Base-by-base conservation (phyloP, 768 basidiomycete species). In the Mycena maculata region DNA sequence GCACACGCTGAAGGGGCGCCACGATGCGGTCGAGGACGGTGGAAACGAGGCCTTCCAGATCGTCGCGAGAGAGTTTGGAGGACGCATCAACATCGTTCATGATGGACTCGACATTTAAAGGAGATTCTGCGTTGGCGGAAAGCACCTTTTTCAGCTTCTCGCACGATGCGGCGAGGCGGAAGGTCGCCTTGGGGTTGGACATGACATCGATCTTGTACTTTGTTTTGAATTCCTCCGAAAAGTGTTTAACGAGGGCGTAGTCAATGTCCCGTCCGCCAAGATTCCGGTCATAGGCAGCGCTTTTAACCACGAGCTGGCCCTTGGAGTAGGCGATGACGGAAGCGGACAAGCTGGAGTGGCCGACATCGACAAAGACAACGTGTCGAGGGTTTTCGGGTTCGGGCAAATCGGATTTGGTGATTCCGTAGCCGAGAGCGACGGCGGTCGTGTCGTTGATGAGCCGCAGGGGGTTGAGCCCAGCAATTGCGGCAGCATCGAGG, bases 121-220 rank as follows among this genome's bases (percentile, higher is more conserved):
- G 91, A 0, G 93, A 90, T 77, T 97, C 94, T 16, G 86, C 78
- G 82, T 99, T 98, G 68, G 98, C 97, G 15, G 96, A 98, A 20
- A 99, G 86, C 15, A 99, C 85, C 83, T 99, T 99, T 86, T 99
- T 98, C 76, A 98, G 86, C 77, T 91, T 90, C 84, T 99, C 98
- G 77, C 95, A 95, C 22, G 92, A 90, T 18, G 91, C 91, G 27
- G 85, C 75, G 62, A 99, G 90, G 70, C 97, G 90, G 93, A 99
- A 99, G 50, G 84, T 86, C 33, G 96, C 98, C 80, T 98, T 98
- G 71, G 95, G 93, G 81, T 86, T 95, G 70, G 87, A 87, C 75
- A 95, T 78, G 73, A 99, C 96, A 78, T 99, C 96, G 76, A 99
- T 95, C 81, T 96, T 98, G 89, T 99, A 98, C 78, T 98, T 98